Percentiles rank a stretch among this genome's conserved stretches.
phyloP scores from a whole-genome alignment of 2,329 filamentous ascomycete species.

The Pseudomassariella vexata region DNA sequence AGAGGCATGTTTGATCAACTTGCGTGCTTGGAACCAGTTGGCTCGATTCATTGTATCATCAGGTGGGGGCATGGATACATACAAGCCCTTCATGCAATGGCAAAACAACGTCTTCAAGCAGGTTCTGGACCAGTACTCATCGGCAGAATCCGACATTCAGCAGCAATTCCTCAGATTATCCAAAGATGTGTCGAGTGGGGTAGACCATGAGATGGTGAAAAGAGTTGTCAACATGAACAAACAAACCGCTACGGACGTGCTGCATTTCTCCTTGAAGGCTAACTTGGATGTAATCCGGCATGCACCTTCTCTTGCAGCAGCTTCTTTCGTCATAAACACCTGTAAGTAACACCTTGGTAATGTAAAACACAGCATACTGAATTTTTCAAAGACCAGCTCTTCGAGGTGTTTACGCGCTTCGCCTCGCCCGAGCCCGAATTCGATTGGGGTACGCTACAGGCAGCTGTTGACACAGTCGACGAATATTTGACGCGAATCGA shows the following conservation, averaged over 20 bases:
- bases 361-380: conserved; percentile 9
- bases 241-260: conserved; percentile 45
- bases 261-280: conserved; percentile 40
- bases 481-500: conserved; percentile 40
- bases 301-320: conserved; percentile 37
- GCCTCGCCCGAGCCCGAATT: conserved; percentile 34
- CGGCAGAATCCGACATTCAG: conserved; percentile 49
- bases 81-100: conserved; percentile 49
- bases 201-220: conserved; percentile 38
- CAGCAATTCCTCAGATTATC: conserved; percentile 47
- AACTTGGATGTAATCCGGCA: conserved; percentile 46
- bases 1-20: conserved; percentile 58
- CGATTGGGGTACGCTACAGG: conserved; percentile 42
- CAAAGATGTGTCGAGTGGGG: conserved; percentile 29
- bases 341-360: conserved; percentile 18
- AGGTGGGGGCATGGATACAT: conserved; percentile 32
- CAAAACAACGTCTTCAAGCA: conserved; percentile 52
- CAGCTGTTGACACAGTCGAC: conserved; percentile 40
- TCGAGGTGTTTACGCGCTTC: conserved; percentile 45
- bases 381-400: conserved; percentile 35
- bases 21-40: conserved; percentile 58
- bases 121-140: conserved; percentile 51
- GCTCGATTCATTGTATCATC: conserved; percentile 51
- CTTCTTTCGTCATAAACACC: conserved; percentile 43
- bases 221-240: conserved; percentile 47